Evolutionary conservation across 345 rosid species (phyloP).

Genomic region (Aquilaria malaccensis): DNA sequence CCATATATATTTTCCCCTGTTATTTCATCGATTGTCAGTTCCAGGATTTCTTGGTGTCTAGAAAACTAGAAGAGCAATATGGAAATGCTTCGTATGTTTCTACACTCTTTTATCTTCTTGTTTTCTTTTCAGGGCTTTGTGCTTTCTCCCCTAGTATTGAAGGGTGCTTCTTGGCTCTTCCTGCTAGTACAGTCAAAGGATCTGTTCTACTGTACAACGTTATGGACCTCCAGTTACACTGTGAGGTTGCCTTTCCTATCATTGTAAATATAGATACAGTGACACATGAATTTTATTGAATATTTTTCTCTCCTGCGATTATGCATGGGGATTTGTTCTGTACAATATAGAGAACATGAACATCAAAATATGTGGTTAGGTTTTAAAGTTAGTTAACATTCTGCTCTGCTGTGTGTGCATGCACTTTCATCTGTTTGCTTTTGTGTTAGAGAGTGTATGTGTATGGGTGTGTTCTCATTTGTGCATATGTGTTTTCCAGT

Average conservation of each 20-base stretch:
- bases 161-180: constrained; percentile 91
- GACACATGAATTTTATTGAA: too few species aligned
- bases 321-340: too few species aligned
- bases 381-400: too few species aligned
- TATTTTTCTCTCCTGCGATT: too few species aligned
- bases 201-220: constrained; percentile 81
- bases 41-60: background rate
- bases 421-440: too few species aligned
- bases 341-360: too few species aligned
- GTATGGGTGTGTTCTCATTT: too few species aligned
- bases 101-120: constrained; percentile 5
- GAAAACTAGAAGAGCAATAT: background rate
- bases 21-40: background rate
- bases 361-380: too few species aligned
- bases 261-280: background rate
- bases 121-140: constrained; percentile 51
- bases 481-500: too few species aligned
- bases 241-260: constrained; percentile 53
- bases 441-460: too few species aligned
- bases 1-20: background rate
- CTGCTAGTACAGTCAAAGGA: constrained; percentile 77
- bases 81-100: background rate
- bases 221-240: constrained; percentile 66
- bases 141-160: constrained; percentile 79
- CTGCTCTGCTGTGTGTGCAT: too few species aligned